Evolutionary conservation across 2,329 filamentous ascomycete genomes (phyloP).

Genomic region (Pseudophaeomoniella oleicola): DNA sequence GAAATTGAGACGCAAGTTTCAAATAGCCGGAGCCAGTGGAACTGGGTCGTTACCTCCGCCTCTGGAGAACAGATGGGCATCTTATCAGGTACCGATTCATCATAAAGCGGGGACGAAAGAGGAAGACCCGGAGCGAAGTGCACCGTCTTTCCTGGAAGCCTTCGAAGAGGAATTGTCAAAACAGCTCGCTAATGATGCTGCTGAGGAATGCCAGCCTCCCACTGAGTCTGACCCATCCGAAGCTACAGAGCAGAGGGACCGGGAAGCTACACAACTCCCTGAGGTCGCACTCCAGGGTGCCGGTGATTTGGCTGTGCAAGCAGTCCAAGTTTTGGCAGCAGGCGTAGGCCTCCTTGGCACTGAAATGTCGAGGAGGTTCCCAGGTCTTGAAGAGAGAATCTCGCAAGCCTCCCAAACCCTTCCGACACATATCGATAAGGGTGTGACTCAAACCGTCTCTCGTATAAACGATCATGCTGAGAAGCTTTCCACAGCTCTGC

Average conservation of each 20-base stretch:
- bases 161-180: slow-evolving; percentile 10
- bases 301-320: not conserved
- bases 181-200: not conserved
- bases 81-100: slow-evolving; percentile 3
- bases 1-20: slow-evolving; percentile 4
- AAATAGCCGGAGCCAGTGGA: too few relatives aligned
- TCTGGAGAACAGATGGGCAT: slow-evolving; percentile 9
- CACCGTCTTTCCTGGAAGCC: slow-evolving; percentile 6
- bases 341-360: slow-evolving; percentile 4
- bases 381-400: not conserved
- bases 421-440: slow-evolving; percentile 20
- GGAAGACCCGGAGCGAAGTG: too few relatives aligned
- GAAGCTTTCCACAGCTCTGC: slow-evolving; percentile 19
- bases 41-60: not conserved
- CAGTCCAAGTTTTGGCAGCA: not conserved
- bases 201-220: not conserved
- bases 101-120: slow-evolving; percentile 10
- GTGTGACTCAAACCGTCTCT: slow-evolving; percentile 20
- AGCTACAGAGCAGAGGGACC: not conserved
- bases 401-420: slow-evolving; percentile 17
- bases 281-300: not conserved
- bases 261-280: not conserved
- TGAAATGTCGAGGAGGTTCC: slow-evolving; percentile 17
- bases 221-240: not conserved
- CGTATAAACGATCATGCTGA: slow-evolving; percentile 22